Conservation (phyloP, 768 basidiomycete genomes). For the Kwoniella dejecticola region DNA sequence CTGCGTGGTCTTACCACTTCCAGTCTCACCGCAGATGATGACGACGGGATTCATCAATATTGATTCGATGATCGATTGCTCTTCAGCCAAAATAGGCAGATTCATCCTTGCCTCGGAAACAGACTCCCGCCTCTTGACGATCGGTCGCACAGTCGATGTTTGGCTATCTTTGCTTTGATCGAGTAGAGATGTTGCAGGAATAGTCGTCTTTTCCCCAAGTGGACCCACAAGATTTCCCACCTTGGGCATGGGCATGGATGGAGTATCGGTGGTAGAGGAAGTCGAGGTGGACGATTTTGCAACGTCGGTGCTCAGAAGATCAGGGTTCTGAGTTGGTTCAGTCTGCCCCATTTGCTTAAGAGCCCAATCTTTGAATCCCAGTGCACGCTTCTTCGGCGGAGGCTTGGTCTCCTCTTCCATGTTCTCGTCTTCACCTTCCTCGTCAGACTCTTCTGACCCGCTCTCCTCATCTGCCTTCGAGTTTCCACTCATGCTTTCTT, state of each 20-base stretch:
- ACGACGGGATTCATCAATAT: conserved; percentile 83
- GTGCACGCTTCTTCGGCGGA: conserved; percentile 45
- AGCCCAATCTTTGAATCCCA: conserved; percentile 88
- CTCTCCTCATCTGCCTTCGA: conserved; percentile 41
- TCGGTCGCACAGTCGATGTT: conserved; percentile 36
- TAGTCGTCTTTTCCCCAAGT: conserved; percentile 68
- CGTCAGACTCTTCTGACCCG: conserved; percentile 31
- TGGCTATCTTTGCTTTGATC: conserved; percentile 16
- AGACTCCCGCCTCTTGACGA: conserved; percentile 66
- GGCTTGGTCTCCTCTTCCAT: conserved; percentile 35
- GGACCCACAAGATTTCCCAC: conserved; percentile 63
- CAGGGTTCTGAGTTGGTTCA: conserved; percentile 7
- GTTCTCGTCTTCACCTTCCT: conserved; percentile 28
- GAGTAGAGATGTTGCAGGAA: conserved; percentile 59
- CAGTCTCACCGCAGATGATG: conserved; percentile 90
- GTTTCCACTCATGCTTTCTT: conserved; percentile 14
- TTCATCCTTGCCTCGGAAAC: conserved; percentile 75
- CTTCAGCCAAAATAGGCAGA: conserved; percentile 87
- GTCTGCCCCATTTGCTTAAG: conserved; percentile 67
- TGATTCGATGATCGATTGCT: conserved; percentile 91
- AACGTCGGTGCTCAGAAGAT: conserved; percentile 10
- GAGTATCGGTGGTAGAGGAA: no score
- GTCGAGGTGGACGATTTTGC: conserved; percentile 41
- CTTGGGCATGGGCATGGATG: conserved; percentile 25
- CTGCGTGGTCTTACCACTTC: conserved; percentile 97